Conservation (phyloP, 1,284 basidiomycete genomes). For the Rhodotorula sp. region DNA sequence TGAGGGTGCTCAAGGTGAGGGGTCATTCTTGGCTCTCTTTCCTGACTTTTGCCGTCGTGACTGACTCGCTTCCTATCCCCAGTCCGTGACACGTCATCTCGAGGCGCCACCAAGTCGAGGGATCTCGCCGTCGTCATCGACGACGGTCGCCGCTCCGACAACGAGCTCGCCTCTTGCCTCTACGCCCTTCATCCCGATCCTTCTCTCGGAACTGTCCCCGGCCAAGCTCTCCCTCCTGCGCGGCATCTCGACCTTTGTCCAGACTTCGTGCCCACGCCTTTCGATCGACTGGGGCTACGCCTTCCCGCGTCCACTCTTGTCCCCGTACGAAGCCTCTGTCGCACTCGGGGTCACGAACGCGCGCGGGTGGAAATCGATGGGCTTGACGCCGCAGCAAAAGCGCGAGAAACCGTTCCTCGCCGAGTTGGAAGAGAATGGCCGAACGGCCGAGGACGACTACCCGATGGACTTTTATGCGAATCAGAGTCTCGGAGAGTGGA, state of each 20-base stretch:
- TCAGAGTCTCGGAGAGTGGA: constrained; percentile 58
- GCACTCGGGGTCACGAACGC: constrained; percentile 65
- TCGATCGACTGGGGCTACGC: constrained; percentile 99
- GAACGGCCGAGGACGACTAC: constrained; percentile 57
- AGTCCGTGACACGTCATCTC: constrained; percentile 74
- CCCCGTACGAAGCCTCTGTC: constrained; percentile 90
- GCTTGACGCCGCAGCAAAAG: constrained; percentile 41
- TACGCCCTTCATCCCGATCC: constrained; percentile 74
- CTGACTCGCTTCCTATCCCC: constrained; percentile 16
- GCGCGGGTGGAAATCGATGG: constrained; percentile 57
- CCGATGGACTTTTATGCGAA: constrained; percentile 97
- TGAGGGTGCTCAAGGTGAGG: constrained; percentile 74
- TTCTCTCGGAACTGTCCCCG: constrained; percentile 93
- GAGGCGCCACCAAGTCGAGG: constrained; percentile 45
- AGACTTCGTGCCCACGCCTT: constrained; percentile 91
- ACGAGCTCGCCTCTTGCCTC: constrained; percentile 1
- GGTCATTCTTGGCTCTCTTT: not conserved
- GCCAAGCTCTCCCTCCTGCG: constrained; percentile 84
- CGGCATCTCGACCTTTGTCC: constrained; percentile 77
- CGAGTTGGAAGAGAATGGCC: constrained; percentile 45
- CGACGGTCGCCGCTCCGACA: constrained; percentile 20
- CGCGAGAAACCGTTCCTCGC: constrained; percentile 42
- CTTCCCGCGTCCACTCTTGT: constrained; percentile 82
- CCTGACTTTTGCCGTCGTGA: not conserved
- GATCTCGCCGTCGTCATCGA: constrained; percentile 48